phyloP scores from a whole-genome alignment of 352 stramenopile genomes.

The Ophiocytium majus region DNA sequence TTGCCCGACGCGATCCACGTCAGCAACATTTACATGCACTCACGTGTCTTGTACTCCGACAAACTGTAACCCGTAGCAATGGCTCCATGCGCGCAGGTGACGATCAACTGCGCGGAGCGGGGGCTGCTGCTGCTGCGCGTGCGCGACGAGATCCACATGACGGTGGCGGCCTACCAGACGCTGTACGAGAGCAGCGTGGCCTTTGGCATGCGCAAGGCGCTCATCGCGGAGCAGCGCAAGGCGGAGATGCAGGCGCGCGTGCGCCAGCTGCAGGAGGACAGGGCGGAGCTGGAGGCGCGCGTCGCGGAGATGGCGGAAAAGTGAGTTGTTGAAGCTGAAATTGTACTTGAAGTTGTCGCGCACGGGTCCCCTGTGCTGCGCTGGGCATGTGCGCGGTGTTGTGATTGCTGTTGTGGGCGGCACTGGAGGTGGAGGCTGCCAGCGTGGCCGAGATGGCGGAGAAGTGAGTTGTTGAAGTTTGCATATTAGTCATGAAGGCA shows the following conservation, averaged over 20 bases:
- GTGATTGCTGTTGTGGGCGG: constrained; percentile 69
- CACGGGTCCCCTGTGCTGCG: too few species aligned
- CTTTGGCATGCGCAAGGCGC: constrained; percentile 86
- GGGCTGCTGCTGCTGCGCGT: constrained; percentile 80
- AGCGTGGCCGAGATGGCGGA: constrained; percentile 62
- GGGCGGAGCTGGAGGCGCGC: constrained; percentile 71
- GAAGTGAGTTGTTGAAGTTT: too few species aligned
- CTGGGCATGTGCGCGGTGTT: too few species aligned
- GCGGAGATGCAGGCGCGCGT: constrained; percentile 76
- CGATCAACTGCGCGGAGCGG: constrained; percentile 84
- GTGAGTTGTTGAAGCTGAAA: too few species aligned
- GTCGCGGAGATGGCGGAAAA: constrained; percentile 58
- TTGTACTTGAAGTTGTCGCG: too few species aligned
- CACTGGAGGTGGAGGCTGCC: constrained; percentile 71
- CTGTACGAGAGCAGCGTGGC: constrained; percentile 85
- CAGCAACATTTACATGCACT: too few species aligned
- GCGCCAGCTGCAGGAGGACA: constrained; percentile 70
- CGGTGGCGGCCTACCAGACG: constrained; percentile 83
- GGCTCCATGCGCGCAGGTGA: constrained; percentile 69
- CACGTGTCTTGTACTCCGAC: too few species aligned
- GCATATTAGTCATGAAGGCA: too few species aligned
- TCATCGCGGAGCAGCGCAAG: constrained; percentile 85
- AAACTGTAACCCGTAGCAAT: too few species aligned
- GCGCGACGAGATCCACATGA: constrained; percentile 83
- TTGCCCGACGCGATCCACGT: constrained; percentile 83